Evolutionary conservation across 2,329 filamentous ascomycete species (phyloP).

Genomic region (Fusarium transvaalense): DNA sequence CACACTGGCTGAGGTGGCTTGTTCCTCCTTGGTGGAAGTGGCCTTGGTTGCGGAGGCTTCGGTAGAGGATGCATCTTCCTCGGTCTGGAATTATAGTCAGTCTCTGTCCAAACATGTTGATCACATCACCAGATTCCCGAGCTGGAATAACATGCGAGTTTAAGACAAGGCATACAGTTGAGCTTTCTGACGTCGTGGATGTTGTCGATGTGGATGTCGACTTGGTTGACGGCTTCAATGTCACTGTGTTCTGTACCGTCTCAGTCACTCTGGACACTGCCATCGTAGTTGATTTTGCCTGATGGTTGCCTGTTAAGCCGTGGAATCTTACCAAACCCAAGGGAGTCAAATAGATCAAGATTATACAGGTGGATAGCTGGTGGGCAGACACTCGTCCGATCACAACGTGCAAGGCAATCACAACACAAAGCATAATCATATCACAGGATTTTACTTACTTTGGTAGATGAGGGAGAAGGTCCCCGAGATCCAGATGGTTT

Average conservation of each 20-base stretch:
- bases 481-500: constrained; percentile 68
- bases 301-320: constrained; percentile 49
- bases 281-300: constrained; percentile 46
- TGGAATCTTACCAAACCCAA: constrained; percentile 43
- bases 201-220: constrained; percentile 44
- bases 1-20: constrained; percentile 40
- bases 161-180: constrained; percentile 56
- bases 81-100: constrained; percentile 38
- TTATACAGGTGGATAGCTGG: constrained; percentile 25
- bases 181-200: constrained; percentile 48
- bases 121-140: constrained; percentile 41
- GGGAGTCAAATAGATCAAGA: constrained; percentile 18
- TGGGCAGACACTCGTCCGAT: constrained; percentile 45
- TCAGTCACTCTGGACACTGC: constrained; percentile 53
- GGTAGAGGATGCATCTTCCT: constrained; percentile 40
- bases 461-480: constrained; percentile 42
- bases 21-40: constrained; percentile 6
- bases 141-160: constrained; percentile 27
- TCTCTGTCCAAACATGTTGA: constrained; percentile 9
- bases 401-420: constrained; percentile 38
- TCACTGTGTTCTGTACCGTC: constrained; percentile 53
- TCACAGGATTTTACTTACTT: constrained; percentile 47
- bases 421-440: constrained; percentile 29
- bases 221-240: constrained; percentile 37
- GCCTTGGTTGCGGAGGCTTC: constrained; percentile 5